A percentile compares a stretch with the other conserved stretches of the same genome.
These are phyloP conservation scores for Halenospora varia DNA, from an alignment of 495 filamentous ascomycete genomes.

Conservation along the genomic window DNA sequence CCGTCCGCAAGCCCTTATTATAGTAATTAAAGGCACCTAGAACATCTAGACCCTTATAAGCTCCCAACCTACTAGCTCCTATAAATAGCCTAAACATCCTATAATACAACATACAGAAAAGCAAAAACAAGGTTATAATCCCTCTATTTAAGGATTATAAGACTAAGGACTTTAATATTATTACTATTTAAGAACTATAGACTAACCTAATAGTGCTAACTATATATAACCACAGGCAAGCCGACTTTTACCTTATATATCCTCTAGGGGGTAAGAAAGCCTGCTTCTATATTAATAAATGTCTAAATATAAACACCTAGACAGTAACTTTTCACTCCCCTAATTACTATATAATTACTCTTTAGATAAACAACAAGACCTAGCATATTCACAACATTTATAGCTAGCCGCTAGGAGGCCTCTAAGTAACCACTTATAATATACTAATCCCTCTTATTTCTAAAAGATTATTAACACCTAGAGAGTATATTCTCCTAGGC, in stretches of 20 bases:
- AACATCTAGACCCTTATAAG: background rate
- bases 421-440: background rate
- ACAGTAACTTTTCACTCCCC: background rate
- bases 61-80: background rate
- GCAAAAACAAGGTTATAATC: background rate
- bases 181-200: constrained; percentile 6
- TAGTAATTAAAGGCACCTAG: background rate
- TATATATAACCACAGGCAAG: background rate
- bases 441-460: background rate
- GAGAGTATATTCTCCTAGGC: constrained; percentile 1
- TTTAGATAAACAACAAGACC: background rate
- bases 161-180: background rate
- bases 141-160: background rate
- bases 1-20: background rate
- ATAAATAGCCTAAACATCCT: constrained; percentile 12
- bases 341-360: background rate
- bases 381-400: background rate
- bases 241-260: background rate
- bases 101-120: constrained; percentile 15
- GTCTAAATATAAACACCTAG: background rate
- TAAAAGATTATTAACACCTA: background rate
- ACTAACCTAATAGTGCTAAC: background rate
- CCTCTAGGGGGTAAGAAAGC: too few species aligned
- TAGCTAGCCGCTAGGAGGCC: background rate
- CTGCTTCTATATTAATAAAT: background rate